These are phyloP conservation scores for Solanum chilense DNA, from an alignment of 257 asterid species.

Conservation along the genomic window DNA sequence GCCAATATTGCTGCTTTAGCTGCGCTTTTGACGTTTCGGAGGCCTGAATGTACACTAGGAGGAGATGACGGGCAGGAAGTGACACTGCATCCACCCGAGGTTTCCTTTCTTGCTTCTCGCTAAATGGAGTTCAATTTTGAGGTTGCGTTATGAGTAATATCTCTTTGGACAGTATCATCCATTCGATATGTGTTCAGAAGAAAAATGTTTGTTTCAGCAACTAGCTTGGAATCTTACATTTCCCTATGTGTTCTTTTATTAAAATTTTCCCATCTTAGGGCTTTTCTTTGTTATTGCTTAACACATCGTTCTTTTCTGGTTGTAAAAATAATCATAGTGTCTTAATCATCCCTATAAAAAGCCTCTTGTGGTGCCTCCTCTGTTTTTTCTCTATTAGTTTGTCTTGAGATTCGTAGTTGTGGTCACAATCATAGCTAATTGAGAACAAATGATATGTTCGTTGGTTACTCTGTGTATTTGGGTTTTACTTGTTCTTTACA, in stretches of 20 bases:
- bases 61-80: slow-evolving; percentile 85
- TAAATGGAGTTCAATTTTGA: not conserved
- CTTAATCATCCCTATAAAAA: not conserved
- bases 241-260: not conserved
- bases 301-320: not conserved
- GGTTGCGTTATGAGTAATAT: not conserved
- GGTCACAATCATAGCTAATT: not conserved
- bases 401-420: not conserved
- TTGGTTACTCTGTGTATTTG: not conserved
- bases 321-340: not conserved
- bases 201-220: not conserved
- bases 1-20: slow-evolving; percentile 95
- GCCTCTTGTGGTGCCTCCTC: not conserved
- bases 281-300: not conserved
- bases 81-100: slow-evolving; percentile 72
- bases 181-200: not conserved
- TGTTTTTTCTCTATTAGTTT: not conserved
- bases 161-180: not conserved
- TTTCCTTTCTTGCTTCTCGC: slow-evolving; percentile 9
- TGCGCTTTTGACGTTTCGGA: slow-evolving; percentile 80
- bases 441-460: not conserved
- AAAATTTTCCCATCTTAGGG: not conserved
- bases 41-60: slow-evolving; percentile 86
- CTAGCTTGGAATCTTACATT: not conserved
- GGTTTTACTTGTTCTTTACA: not conserved